These are phyloP conservation scores for Erodium chrysanthum DNA, from an alignment of 441 rosid species.

Conservation along the genomic window DNA sequence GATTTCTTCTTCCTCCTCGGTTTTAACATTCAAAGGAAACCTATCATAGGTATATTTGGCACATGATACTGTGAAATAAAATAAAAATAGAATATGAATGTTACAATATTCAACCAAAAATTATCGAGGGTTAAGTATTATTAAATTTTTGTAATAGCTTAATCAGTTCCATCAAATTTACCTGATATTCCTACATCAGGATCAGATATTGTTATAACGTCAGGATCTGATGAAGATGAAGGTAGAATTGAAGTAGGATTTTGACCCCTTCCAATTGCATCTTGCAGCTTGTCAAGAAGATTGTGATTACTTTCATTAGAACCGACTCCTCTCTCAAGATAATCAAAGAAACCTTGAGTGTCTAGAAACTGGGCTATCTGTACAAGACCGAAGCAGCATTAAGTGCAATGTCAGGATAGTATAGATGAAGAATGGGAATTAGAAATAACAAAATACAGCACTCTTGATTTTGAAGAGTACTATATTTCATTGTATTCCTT, in stretches of 20 bases:
- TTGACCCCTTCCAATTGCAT: slow-evolving; percentile 95
- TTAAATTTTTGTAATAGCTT: not conserved
- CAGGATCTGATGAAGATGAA: slow-evolving; percentile 52
- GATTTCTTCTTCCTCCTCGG: slow-evolving; percentile 93
- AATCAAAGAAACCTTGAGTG: slow-evolving; percentile 88
- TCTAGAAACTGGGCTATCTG: slow-evolving; percentile 79
- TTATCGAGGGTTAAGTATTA: not conserved
- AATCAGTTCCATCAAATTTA: slow-evolving; percentile 26
- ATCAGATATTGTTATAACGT: slow-evolving; percentile 83
- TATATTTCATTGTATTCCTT: not conserved
- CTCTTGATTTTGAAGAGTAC: not conserved
- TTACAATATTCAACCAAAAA: slow-evolving; percentile 1
- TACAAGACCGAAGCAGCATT: slow-evolving; percentile 16
- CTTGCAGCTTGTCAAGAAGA: slow-evolving; percentile 94
- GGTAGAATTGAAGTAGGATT: slow-evolving; percentile 76
- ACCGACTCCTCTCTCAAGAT: slow-evolving; percentile 69
- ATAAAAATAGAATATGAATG: slow-evolving; percentile 18
- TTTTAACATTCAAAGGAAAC: slow-evolving; percentile 78
- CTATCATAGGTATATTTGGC: slow-evolving; percentile 90
- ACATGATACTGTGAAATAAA: slow-evolving; percentile 46
- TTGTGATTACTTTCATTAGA: slow-evolving; percentile 61
- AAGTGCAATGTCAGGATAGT: not conserved
- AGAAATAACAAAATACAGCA: slow-evolving; percentile 1
- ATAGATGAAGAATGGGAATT: not conserved
- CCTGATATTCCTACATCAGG: slow-evolving; percentile 70